Conservation (phyloP, 139 green algal genomes). For the Volvox africanus region DNA sequence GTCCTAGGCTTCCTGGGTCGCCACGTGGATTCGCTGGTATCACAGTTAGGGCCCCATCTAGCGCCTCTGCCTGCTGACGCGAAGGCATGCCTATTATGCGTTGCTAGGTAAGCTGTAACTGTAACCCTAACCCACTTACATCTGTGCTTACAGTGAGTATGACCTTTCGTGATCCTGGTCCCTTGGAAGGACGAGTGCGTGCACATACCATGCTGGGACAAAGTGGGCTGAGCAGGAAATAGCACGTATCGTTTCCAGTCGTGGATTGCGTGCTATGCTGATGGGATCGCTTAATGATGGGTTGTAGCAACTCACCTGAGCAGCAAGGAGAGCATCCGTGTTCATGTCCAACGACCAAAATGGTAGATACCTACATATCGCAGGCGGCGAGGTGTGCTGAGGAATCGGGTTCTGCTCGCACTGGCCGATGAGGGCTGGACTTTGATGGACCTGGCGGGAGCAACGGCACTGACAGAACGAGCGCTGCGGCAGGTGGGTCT, state of each 20-base stretch:
- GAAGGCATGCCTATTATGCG: slow-evolving; percentile 33
- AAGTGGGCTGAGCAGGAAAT: not conserved
- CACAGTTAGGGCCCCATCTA: slow-evolving; percentile 2
- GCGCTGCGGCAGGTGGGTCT: slow-evolving; percentile 15
- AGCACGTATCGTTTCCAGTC: not conserved
- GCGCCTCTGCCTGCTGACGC: not conserved
- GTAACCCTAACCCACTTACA: no score
- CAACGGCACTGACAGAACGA: not conserved
- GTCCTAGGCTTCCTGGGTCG: not conserved
- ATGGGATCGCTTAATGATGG: no score
- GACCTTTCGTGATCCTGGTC: not conserved
- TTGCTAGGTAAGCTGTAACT: not conserved
- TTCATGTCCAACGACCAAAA: no score
- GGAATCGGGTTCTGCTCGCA: not conserved
- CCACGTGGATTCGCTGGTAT: not conserved
- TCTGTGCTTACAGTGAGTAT: no score
- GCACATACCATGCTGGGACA: not conserved
- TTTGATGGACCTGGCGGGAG: slow-evolving; percentile 23
- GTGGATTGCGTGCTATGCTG: not conserved
- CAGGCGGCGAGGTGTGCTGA: slow-evolving; percentile 22
- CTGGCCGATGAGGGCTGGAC: slow-evolving; percentile 28
- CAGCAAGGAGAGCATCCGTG: no score
- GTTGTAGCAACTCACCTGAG: no score
- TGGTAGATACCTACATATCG: no score
- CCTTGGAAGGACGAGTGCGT: not conserved